Evolutionary conservation across 2,329 filamentous ascomycete species (phyloP).

Genomic region (Talaromyces sp.): DNA sequence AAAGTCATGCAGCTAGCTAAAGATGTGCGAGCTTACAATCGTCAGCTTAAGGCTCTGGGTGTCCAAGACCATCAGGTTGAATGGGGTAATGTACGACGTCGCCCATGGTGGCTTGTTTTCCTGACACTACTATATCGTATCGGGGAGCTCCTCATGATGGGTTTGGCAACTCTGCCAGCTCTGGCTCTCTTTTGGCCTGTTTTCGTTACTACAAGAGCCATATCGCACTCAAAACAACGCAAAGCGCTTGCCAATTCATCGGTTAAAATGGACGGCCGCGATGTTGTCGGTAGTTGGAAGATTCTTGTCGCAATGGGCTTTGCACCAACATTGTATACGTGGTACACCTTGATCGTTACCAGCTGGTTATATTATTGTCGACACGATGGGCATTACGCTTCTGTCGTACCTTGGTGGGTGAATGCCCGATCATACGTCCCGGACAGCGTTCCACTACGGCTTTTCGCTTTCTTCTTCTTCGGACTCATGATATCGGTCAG

Average conservation of each 20-base stretch:
- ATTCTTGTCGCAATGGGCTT: conserved; percentile 81
- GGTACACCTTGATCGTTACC: conserved; percentile 73
- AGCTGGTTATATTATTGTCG: conserved; percentile 78
- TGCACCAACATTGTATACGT: conserved; percentile 75
- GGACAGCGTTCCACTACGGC: conserved; percentile 73
- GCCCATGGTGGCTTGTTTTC: conserved; percentile 67
- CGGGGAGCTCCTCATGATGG: conserved; percentile 71
- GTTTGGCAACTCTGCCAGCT: conserved; percentile 79
- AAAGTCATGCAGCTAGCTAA: conserved; percentile 75
- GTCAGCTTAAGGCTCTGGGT: conserved; percentile 77
- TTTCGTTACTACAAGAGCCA: conserved; percentile 78
- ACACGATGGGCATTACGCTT: conserved; percentile 59
- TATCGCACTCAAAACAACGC: conserved; percentile 76
- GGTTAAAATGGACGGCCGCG: conserved; percentile 82
- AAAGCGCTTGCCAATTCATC: conserved; percentile 80
- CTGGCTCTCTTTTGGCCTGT: conserved; percentile 83
- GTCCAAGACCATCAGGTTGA: conserved; percentile 92
- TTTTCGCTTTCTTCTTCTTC: conserved; percentile 71
- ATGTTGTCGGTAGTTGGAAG: conserved; percentile 94
- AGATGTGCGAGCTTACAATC: conserved; percentile 80
- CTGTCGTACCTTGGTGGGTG: conserved; percentile 19
- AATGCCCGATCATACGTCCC: conserved; percentile 58
- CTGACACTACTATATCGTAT: conserved; percentile 76
- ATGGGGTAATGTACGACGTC: conserved; percentile 70
- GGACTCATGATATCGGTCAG: conserved; percentile 83